phyloP scores from a whole-genome alignment of 1,284 basidiomycete species.

The Jaminaea rosea region DNA sequence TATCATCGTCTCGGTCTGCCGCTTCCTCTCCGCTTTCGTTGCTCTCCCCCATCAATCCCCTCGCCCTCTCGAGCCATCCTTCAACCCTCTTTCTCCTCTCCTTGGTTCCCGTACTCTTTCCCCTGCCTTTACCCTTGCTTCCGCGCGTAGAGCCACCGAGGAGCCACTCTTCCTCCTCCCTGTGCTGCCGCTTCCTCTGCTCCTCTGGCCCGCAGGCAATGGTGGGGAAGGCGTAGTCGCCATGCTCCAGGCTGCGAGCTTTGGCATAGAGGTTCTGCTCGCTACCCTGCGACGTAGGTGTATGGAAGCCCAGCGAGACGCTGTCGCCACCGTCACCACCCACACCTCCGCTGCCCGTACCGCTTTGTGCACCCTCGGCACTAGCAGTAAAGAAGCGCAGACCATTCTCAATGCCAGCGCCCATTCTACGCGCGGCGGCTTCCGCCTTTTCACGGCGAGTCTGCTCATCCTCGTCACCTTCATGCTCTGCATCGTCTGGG shows the following conservation, averaged over 20 bases:
- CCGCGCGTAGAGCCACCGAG: constrained; percentile 10
- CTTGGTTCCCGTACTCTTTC: constrained; percentile 2
- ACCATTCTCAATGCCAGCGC: constrained; percentile 18
- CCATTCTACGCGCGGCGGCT: not conserved
- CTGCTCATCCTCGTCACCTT: constrained; percentile 45
- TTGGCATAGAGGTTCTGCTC: constrained; percentile 63
- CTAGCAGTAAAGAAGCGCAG: constrained; percentile 21
- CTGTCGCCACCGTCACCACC: constrained; percentile 39
- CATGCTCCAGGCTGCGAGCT: constrained; percentile 68
- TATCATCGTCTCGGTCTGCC: constrained; percentile 10
- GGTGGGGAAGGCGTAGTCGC: constrained; percentile 83
- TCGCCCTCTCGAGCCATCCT: not conserved
- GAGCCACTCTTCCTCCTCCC: constrained; percentile 26
- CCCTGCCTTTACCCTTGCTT: constrained; percentile 8
- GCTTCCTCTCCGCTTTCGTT: not conserved
- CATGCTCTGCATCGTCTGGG: constrained; percentile 40
- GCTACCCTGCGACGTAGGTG: constrained; percentile 53
- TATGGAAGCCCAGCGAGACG: constrained; percentile 60
- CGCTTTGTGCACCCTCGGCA: too few species aligned
- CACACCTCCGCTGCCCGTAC: constrained; percentile 25
- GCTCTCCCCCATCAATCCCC: not conserved
- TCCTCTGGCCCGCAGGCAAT: constrained; percentile 72
- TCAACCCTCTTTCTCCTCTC: not conserved
- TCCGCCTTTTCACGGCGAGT: not conserved
- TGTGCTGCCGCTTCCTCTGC: constrained; percentile 11